Base-by-base conservation (phyloP, 371 early-diverging fungal genomes). In the Mortierella sp. region DNA sequence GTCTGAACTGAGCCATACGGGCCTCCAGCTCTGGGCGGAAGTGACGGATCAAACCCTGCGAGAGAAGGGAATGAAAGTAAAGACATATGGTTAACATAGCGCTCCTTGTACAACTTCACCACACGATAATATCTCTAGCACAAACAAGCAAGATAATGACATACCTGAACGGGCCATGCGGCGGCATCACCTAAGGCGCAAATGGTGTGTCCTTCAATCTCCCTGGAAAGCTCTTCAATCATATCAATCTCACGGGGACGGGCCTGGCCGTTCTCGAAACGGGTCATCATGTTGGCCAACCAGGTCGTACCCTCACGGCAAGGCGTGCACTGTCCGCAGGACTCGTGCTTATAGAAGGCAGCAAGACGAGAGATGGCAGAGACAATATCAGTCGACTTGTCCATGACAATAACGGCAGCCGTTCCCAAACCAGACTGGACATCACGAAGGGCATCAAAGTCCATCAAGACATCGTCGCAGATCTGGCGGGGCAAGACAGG, bases 161-260 rank as follows among this genome's bases (percentile, higher is more conserved):
- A 24, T 67, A 67, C 67, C 67, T 96, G 96, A 31, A 99, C 97
- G 26, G 99, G 99, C 98, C 98, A 98, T 74, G 99, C 99, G 40
- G 99, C 98, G 57, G 99, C 99, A 90, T 99, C 99, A 73, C 98
- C 99, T 89, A 99, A 89, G 55, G 98, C 99, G 89, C 99, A 99
- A 81, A 99, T 99, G 43, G 99, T 98, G 88, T 98, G 98, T 21
- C 99, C 99, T 89, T 99, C 98, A 88, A 99, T 99, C 90, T 98
- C 97, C 88, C 96, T 93, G 69, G 97, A 94, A 72, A 99, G 90
- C 89, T 98, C 98, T 88, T 93, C 92, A 53, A 95, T 93, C 95
- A 94, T 93, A 88, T 98, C 98, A 89, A 98, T 98, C 89, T 97
- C 99, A 59, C 94, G 93, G 54, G 91, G 87, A 28, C 93, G 92